A percentile compares a stretch with the other conserved stretches of the same genome.
These are phyloP conservation scores for Neohortaea acidophila DNA, from an alignment of 495 filamentous ascomycete genomes.

Conservation along the genomic window DNA sequence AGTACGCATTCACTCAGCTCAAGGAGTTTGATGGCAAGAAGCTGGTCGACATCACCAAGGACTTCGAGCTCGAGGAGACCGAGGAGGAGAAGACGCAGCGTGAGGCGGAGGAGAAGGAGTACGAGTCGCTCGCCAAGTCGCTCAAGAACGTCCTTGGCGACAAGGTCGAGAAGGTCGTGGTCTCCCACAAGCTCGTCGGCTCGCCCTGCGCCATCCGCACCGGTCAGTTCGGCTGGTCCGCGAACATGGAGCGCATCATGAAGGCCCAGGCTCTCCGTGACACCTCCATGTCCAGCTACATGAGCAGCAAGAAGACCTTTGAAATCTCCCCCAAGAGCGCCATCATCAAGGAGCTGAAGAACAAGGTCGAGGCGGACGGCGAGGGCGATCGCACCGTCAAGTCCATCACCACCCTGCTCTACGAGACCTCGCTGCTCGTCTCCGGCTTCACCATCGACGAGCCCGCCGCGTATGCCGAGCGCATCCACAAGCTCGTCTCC, in stretches of 20 bases:
- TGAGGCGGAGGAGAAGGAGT: slow-evolving; percentile 96
- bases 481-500: slow-evolving; percentile 96
- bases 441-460: slow-evolving; percentile 99
- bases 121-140: slow-evolving; percentile 77
- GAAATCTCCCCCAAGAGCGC: slow-evolving; percentile 97
- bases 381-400: slow-evolving; percentile 97
- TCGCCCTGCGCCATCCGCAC: slow-evolving; percentile 97
- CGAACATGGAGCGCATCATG: slow-evolving; percentile 99
- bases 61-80: slow-evolving; percentile 99
- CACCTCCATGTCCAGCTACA: slow-evolving; percentile 98
- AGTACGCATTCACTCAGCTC: slow-evolving; percentile 99
- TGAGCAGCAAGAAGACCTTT: slow-evolving; percentile 99
- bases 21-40: slow-evolving; percentile 99
- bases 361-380: slow-evolving; percentile 92
- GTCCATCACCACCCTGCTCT: slow-evolving; percentile 92
- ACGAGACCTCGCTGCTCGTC: slow-evolving; percentile 94
- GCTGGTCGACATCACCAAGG: slow-evolving; percentile 99
- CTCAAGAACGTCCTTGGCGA: slow-evolving; percentile 98
- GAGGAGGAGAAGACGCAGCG: slow-evolving; percentile 97
- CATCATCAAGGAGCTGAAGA: slow-evolving; percentile 95
- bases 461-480: slow-evolving; percentile 91
- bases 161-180: slow-evolving; percentile 99
- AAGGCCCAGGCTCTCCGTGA: slow-evolving; percentile 99
- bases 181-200: slow-evolving; percentile 92
- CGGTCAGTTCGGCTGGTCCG: slow-evolving; percentile 98